Base-by-base conservation (phyloP, 2,329 filamentous ascomycete genomes). In the Arthrobotrys conoides region DNA sequence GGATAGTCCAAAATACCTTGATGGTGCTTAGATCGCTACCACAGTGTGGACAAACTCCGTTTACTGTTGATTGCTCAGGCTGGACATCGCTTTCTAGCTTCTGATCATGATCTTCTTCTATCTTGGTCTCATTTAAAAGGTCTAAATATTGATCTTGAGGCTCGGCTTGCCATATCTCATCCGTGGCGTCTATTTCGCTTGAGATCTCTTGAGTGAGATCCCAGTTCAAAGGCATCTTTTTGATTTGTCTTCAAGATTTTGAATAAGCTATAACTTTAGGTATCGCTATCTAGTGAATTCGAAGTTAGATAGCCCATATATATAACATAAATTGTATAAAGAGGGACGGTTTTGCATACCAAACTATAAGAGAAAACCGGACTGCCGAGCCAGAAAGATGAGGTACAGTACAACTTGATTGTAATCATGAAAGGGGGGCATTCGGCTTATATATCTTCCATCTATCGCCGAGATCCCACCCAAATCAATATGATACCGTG, bases 211-310 rank as follows among this genome's bases (percentile, higher is more conserved):
- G 30, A 5, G 5, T 5, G 0, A 61, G 3, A n/a, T 61, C 57
- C 57, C 57, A 61, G 14, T 61, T 61, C 9, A 44, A 61, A n/a
- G 57, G 57, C 57, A 61, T 61, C 27, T 5, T 61, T 44, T 5
- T 61, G 0, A 14, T 18, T n/a, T 16, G 18, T 3, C 5, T 22
- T n/a, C 4, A 6, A 20, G 44, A 18, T n/a, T 41, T 24, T 16
- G 12, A 5, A 5, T n/a, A 41, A 8, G 6, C 36, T 38, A 5
- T 9, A 38, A 14, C 3, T 9, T 36, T 10, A 36, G 9, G 33
- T 36, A 8, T 30, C 3, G 3, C 14, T 44, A 44, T 4, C 38
- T 44, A 5, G 16, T 44, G 3, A n/a, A n/a, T n/a, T n/a, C n/a
- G n/a, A 16, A n/a, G 38, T 44, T 44, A 44, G 38, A 1, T 1